Evolutionary conservation across 2,329 filamentous ascomycete species (phyloP), one percentile per base, ranked within the genome.

Genomic region (Pseudogymnoascus sp.): DNA sequence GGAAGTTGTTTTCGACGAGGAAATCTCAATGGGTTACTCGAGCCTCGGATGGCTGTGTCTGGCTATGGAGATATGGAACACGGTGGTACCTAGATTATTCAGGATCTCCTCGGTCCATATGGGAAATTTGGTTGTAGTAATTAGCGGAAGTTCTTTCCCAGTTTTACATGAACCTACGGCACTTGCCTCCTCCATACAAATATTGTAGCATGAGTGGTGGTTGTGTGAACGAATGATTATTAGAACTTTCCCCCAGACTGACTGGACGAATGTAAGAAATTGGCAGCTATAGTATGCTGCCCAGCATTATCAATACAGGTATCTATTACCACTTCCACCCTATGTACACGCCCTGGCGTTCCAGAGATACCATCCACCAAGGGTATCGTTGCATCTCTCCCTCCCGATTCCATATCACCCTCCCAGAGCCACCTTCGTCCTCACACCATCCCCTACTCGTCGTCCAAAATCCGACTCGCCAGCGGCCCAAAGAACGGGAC

Each of bases 381-480:
- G 48, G 48, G 48, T 54, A 54, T 54, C n/a, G 34, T 54, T n/a
- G 11, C 25, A 54, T 31, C n/a, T 54, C 41, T 45, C 41, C 3
- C 41, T 10, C 16, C 39, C 13, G 14, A 6, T 1, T 51, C 21
- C 21, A 1, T 5, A 28, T 51, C 21, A 7, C 21, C 1, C 11
- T 23, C 21, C 13, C 19, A 23, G 13, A 48, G 11, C 43, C 6
- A 14, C 10, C 19, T 6, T 48, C 11, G 2, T 23, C 13, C 43
- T n/a, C 45, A n/a, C 13, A n/a, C 21, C 45, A 43, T 7, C 39
- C 16, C 7, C 21, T 61, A 77, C 67, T 97, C 95, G 73, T 96
- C 90, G 72, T 97, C 93, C 64, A 98, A 82, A 73, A 97, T 93
- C 25, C 89, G 89, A 76, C 89, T 96, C 48, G 95, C 95, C 70